Conservation (phyloP, 441 rosid species). For the Erodium texanum region DNA sequence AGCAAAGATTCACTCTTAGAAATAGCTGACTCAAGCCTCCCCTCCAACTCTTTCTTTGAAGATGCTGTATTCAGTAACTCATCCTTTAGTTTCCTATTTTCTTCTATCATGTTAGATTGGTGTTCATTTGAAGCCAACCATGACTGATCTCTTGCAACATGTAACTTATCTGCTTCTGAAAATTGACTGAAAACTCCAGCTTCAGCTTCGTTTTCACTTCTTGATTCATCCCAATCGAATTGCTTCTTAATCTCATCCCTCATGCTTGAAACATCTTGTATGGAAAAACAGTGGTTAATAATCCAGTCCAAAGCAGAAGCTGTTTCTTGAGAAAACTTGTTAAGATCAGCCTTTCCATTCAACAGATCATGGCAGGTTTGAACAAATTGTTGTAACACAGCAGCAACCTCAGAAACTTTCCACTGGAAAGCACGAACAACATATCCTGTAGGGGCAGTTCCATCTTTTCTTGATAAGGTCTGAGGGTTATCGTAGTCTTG, state of each 20-base stretch:
- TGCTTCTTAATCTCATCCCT: constrained; percentile 59
- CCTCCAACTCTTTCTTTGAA: constrained; percentile 29
- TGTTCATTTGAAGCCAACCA: constrained; percentile 6
- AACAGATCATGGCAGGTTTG: constrained; percentile 47
- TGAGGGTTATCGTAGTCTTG: no score
- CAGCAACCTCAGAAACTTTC: constrained; percentile 60
- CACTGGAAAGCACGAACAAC: constrained; percentile 67
- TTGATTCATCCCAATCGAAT: constrained; percentile 50
- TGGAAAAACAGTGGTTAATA: constrained; percentile 59
- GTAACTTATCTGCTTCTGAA: constrained; percentile 30
- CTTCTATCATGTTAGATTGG: constrained; percentile 24
- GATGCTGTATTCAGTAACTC: constrained; percentile 31
- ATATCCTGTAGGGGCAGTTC: constrained; percentile 44
- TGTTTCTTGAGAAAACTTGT: constrained; percentile 52
- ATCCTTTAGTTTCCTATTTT: constrained; percentile 27
- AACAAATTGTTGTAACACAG: constrained; percentile 45
- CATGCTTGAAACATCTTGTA: constrained; percentile 59
- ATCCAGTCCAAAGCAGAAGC: constrained; percentile 66
- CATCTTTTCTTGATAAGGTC: constrained; percentile 16
- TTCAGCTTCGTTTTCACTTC: constrained; percentile 49
- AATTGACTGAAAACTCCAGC: constrained; percentile 31
- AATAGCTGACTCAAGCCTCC: constrained; percentile 28
- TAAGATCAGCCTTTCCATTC: constrained; percentile 41
- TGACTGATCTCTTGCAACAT: constrained; percentile 17
- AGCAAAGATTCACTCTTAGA: constrained; percentile 30